phyloP scores from a whole-genome alignment of 2,329 filamentous ascomycete genomes.

The Hymenoscyphus repandus region DNA sequence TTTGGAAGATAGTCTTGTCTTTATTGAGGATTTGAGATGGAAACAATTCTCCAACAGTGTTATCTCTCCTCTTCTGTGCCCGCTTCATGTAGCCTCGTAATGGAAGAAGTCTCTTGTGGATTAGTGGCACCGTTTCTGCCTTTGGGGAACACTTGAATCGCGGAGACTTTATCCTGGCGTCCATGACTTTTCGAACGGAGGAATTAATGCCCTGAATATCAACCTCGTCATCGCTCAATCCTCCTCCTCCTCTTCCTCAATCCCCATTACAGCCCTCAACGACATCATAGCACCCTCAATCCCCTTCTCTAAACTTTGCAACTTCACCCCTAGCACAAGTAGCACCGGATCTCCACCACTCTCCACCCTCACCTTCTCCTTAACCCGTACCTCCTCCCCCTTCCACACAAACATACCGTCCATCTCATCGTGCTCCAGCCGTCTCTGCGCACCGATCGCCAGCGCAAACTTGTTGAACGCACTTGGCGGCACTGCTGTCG shows the following conservation, averaged over 20 bases:
- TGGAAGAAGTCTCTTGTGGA: too few species aligned
- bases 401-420: constrained; percentile 65
- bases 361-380: constrained; percentile 84
- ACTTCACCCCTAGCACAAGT: constrained; percentile 76
- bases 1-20: too few species aligned
- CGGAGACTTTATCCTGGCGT: too few species aligned
- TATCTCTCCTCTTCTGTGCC: too few species aligned
- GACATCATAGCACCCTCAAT: constrained; percentile 66
- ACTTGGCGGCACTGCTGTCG: constrained; percentile 54
- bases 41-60: too few species aligned
- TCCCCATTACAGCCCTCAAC: constrained; percentile 70
- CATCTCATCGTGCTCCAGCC: constrained; percentile 73
- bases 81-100: too few species aligned
- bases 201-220: too few species aligned
- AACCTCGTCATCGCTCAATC: background rate
- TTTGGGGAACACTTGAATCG: too few species aligned
- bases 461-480: constrained; percentile 63
- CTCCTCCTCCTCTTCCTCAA: constrained; percentile 1
- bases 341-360: constrained; percentile 71
- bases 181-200: too few species aligned
- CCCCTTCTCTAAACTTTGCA: constrained; percentile 70
- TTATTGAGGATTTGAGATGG: too few species aligned
- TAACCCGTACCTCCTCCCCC: constrained; percentile 71
- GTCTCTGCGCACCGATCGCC: constrained; percentile 60
- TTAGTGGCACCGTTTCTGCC: too few species aligned